phyloP scores from a whole-genome alignment of 768 basidiomycete species.

The Leccinum rimulosum region DNA sequence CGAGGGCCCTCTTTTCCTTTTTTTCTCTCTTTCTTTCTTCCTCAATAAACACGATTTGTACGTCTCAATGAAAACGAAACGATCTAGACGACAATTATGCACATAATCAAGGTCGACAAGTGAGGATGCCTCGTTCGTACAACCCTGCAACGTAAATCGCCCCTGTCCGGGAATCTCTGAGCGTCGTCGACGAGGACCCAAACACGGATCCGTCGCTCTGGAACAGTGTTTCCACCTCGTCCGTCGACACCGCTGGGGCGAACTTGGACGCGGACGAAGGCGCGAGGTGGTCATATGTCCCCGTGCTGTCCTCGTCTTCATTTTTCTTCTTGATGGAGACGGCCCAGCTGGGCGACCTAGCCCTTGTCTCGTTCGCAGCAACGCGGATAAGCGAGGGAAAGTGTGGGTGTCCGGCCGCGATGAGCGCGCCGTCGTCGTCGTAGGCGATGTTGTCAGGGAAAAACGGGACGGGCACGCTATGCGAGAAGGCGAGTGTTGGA shows the following conservation, averaged over 20 bases:
- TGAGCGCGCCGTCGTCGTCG: conserved; percentile 44
- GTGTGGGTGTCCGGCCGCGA: conserved; percentile 67
- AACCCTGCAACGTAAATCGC: conserved; percentile 54
- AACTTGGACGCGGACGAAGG: conserved; percentile 47
- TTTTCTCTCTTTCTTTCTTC: no score
- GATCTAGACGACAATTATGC: not conserved
- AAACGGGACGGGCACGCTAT: conserved; percentile 53
- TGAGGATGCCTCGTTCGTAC: conserved; percentile 54
- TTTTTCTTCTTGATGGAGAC: conserved; percentile 34
- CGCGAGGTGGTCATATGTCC: conserved; percentile 41
- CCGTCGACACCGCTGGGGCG: conserved; percentile 34
- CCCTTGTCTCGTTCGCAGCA: conserved; percentile 42
- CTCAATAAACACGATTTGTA: conserved; percentile 17
- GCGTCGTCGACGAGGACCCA: conserved; percentile 48
- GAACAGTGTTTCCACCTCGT: conserved; percentile 61
- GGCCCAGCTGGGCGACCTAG: conserved; percentile 57
- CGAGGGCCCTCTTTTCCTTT: not conserved
- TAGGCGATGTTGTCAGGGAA: conserved; percentile 60
- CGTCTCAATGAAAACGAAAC: not conserved
- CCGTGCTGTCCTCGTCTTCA: not conserved
- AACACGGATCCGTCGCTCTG: conserved; percentile 70
- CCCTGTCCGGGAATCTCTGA: conserved; percentile 50
- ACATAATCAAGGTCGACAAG: conserved; percentile 43
- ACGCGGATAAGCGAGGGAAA: conserved; percentile 50
- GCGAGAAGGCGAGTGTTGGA: conserved; percentile 40